These are phyloP conservation scores for Pyrus pyrifolia DNA, from an alignment of 306 rosid species.

Conservation along the genomic window DNA sequence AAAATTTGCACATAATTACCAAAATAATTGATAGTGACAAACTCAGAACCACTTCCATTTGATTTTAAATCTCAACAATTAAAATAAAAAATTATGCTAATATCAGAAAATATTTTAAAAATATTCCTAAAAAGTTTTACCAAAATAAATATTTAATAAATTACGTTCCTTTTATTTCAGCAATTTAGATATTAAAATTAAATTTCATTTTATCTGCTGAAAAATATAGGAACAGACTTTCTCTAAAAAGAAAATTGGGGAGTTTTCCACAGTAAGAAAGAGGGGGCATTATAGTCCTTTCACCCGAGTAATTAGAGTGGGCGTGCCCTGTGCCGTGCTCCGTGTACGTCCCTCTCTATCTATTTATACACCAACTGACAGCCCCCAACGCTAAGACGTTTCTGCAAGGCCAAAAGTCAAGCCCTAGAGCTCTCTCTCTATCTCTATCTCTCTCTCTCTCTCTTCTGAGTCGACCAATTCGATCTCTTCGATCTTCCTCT, in stretches of 20 bases:
- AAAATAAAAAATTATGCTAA: fast-evolving
- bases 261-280: not conserved
- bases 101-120: no score
- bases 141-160: no score
- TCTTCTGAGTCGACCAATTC: not conserved
- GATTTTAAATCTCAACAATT: fast-evolving
- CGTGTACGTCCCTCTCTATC: not conserved
- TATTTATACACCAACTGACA: not conserved
- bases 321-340: not conserved
- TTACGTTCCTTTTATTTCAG: not conserved
- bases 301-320: not conserved
- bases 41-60: no score
- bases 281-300: not conserved
- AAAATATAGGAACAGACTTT: not conserved
- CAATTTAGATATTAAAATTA: no score
- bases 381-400: not conserved
- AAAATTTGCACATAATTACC: fast-evolving
- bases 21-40: fast-evolving
- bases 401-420: not conserved
- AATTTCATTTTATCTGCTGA: not conserved
- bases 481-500: not conserved
- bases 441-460: not conserved
- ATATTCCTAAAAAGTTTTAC: no score
- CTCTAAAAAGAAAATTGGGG: not conserved
- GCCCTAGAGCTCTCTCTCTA: not conserved